Evolutionary conservation across 257 asterid species (phyloP).

Genomic region (Misopates orontium): DNA sequence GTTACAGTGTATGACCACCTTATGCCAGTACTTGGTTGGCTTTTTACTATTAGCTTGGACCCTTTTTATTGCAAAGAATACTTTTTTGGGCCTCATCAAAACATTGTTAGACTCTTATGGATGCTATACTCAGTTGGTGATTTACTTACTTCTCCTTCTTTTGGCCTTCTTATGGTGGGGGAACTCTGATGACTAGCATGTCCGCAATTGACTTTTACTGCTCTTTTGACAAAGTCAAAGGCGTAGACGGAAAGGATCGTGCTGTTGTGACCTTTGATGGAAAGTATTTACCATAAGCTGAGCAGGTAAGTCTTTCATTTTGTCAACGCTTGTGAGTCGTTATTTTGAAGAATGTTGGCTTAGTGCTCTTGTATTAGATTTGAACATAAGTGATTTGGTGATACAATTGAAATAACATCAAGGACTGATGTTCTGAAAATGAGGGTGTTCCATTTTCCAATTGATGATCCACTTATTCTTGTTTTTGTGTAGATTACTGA

Average conservation of each 20-base stretch:
- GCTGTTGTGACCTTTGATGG: conserved; percentile 88
- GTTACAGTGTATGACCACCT: neutral
- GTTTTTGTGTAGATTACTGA: conserved; percentile 55
- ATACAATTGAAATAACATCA: neutral
- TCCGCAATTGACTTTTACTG: conserved; percentile 97
- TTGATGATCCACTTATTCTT: conserved; percentile 5
- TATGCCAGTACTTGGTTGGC: neutral
- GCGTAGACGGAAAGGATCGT: conserved; percentile 90
- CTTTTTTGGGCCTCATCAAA: too few species aligned
- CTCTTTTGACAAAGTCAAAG: conserved; percentile 91
- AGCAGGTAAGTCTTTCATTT: conserved; percentile 62
- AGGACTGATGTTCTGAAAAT: neutral
- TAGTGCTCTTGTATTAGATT: neutral
- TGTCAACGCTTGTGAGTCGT: neutral
- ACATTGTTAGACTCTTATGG: neutral
- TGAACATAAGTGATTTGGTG: neutral
- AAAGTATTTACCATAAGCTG: conserved; percentile 78
- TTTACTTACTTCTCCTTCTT: conserved; percentile 16
- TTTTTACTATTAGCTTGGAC: neutral
- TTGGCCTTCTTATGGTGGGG: conserved; percentile 18
- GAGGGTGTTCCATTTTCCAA: neutral
- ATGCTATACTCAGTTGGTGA: conserved; percentile 5
- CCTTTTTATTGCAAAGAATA: neutral
- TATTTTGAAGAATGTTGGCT: neutral
- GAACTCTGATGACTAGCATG: conserved; percentile 57